phyloP scores from a whole-genome alignment of 495 filamentous ascomycete species.

The Delitschia confertaspora region DNA sequence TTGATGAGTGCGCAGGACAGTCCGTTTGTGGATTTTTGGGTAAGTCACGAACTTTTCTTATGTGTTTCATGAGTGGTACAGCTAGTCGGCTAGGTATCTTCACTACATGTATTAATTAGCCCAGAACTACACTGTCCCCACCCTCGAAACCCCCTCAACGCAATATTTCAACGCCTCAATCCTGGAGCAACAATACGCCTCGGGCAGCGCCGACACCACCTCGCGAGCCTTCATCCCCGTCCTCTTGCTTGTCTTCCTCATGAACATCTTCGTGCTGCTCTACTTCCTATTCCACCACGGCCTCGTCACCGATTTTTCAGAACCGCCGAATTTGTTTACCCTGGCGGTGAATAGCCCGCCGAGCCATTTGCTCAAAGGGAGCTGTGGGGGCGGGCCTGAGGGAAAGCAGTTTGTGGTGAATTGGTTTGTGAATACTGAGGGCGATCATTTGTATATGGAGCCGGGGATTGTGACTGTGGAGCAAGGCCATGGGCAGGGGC shows the following conservation, averaged over 20 bases:
- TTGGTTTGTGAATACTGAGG: conserved; percentile 48
- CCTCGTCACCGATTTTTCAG: conserved; percentile 65
- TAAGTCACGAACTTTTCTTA: too few species aligned
- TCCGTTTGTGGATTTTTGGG: conserved; percentile 51
- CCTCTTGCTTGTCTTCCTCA: conserved; percentile 50
- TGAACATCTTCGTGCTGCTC: conserved; percentile 52
- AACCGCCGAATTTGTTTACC: conserved; percentile 63
- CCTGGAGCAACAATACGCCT: conserved; percentile 52
- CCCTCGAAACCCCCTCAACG: conserved; percentile 34
- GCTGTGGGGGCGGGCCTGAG: conserved; percentile 56
- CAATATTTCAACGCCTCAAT: conserved; percentile 52
- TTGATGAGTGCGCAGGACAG: conserved; percentile 44
- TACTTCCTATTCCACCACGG: conserved; percentile 46
- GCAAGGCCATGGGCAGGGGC: conserved; percentile 1
- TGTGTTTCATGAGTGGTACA: neutral
- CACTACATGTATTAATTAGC: neutral
- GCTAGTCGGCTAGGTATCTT: neutral
- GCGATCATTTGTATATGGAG: conserved; percentile 33
- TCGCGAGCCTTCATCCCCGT: conserved; percentile 57
- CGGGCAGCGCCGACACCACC: conserved; percentile 47
- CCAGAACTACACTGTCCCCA: conserved; percentile 37
- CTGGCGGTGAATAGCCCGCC: conserved; percentile 61
- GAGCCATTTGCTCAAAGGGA: conserved; percentile 44
- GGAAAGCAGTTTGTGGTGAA: conserved; percentile 45
- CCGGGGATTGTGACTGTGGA: conserved; percentile 5